Evolutionary conservation across 2,329 filamentous ascomycete species (phyloP), one percentile per base, ranked within the genome.

Genomic region (Teratosphaeria zuluensis): DNA sequence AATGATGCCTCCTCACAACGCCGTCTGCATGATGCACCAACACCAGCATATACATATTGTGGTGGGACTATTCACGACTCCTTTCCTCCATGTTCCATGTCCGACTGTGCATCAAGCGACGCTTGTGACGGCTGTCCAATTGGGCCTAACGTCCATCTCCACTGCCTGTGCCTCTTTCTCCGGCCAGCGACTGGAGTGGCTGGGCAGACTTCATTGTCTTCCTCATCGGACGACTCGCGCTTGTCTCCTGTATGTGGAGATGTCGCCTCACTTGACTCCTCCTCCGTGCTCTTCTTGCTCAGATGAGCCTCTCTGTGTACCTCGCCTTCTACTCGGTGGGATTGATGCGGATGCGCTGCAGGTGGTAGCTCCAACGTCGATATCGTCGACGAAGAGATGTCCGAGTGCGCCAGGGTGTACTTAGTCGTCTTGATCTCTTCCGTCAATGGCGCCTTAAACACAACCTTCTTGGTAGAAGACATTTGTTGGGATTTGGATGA

Each of bases 401-500:
- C 83, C 0, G 79, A 80, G 63, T 84, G 81, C 42, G 78, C 78
- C 56, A 79, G 71, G 4, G 78, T 80, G 69, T 82, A 85, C 58
- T 73, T 77, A 48, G 77, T 75, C 2, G 77, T 85, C 62, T 75
- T 76, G 64, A 86, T 83, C 58, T 84, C 81, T 66, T 85, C 83
- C 53, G 82, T 81, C 30, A 85, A 68, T 19, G 80, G 78, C 12
- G 73, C 74, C 21, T 78, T 75, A 67, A 84, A 86, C 30, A 76
- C 78, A 12, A 86, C 83, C 62, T 75, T 77, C 72, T 85, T 85
- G 65, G 78, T 73, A 1, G 79, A 74, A 3, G 82, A 84, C 69
- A 75, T 70, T 60, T 73, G 73, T 58, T 72, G 53, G 66, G 74
- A 70, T 70, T 74, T 67, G 65, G 74, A 31, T 70, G 69, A 64